These are phyloP conservation scores for Candida patagonica DNA, from an alignment of 805 yeast genomes.

Conservation along the genomic window DNA sequence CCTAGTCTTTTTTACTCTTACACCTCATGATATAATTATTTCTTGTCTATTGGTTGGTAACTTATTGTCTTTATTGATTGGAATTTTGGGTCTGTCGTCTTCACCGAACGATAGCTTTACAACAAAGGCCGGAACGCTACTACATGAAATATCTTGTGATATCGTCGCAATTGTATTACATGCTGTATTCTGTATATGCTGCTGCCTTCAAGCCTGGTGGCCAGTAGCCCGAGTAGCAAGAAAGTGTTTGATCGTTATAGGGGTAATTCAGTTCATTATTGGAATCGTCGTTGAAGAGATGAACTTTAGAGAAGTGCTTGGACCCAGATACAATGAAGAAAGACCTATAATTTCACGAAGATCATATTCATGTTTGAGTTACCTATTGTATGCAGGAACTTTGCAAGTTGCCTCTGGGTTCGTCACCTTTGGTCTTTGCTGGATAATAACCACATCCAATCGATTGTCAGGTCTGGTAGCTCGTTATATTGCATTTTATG, in stretches of 20 bases:
- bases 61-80: not conserved
- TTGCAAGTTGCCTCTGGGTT: not conserved
- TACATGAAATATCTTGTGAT: not conserved
- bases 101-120: not conserved
- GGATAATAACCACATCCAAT: slow-evolving; percentile 4
- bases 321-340: not conserved
- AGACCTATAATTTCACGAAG: not conserved
- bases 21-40: too few relatives aligned
- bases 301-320: not conserved
- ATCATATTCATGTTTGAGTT: not conserved
- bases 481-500: slow-evolving; percentile 14
- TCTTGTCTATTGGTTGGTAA: not conserved
- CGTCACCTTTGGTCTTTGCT: not conserved
- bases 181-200: not conserved
- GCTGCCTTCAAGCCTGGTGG: not conserved
- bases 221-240: not conserved
- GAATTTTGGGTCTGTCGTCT: not conserved
- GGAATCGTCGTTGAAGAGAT: not conserved
- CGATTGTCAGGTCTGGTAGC: slow-evolving; percentile 16
- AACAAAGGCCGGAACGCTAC: not conserved
- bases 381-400: not conserved
- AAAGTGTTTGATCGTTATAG: not conserved
- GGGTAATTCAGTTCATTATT: not conserved
- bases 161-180: not conserved
- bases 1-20: too few relatives aligned